Conservation (phyloP, 345 rosid genomes). For the Salix udensis region DNA sequence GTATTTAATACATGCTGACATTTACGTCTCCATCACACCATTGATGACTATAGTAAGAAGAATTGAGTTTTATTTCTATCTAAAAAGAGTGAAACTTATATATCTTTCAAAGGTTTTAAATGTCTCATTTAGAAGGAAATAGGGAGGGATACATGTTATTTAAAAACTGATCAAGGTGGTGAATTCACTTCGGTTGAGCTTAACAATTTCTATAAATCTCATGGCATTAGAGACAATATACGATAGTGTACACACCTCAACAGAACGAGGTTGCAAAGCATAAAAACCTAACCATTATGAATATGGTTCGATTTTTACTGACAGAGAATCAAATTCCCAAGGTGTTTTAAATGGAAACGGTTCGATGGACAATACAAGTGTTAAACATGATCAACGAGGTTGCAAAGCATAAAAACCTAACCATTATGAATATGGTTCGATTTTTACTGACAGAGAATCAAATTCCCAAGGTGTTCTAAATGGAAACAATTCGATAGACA, state of each 20-base stretch:
- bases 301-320: no score
- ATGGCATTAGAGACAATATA: neutral
- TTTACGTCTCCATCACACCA: neutral
- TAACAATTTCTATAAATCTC: neutral
- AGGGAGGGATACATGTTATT: neutral
- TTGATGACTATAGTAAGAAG: neutral
- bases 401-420: no score
- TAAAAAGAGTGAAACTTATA: neutral
- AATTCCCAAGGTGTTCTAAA: no score
- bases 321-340: no score
- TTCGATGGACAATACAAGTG: no score
- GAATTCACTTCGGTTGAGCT: neutral
- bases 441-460: no score
- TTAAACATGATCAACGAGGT: no score
- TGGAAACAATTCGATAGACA: no score
- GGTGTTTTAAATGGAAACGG: no score
- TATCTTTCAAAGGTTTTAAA: neutral
- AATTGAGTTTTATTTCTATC: neutral
- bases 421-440: no score
- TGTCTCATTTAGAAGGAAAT: neutral
- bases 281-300: no score
- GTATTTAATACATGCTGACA: neutral
- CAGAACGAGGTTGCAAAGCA: no score
- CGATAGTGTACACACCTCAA: neutral
- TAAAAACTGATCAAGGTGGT: neutral